Conservation (phyloP, 306 rosid species). For the Adenanthera pavonina region DNA sequence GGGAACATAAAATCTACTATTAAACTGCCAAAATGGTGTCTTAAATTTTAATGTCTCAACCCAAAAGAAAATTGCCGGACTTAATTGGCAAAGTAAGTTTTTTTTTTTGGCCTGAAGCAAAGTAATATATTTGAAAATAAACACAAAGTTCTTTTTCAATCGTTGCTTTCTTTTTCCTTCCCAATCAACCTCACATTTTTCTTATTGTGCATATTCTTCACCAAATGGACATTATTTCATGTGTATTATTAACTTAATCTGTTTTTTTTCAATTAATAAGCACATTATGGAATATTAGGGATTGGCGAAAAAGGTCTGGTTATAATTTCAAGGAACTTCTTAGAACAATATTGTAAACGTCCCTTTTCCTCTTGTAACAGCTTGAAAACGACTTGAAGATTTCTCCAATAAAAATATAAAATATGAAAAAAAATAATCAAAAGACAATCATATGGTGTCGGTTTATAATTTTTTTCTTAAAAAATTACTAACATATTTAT, state of each 20-base stretch:
- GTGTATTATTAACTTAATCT: background rate
- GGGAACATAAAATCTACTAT: background rate
- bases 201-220: background rate
- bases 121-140: background rate
- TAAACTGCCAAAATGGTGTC: background rate
- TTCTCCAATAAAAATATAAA: background rate
- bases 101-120: no score
- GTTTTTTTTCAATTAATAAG: background rate
- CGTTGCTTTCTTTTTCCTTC: background rate
- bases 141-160: background rate
- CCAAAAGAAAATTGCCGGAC: no score
- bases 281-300: background rate
- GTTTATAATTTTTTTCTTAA: no score
- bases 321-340: background rate
- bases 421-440: no score
- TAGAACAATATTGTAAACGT: background rate
- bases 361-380: background rate
- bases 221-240: background rate
- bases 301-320: background rate
- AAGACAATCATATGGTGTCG: no score
- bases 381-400: conserved; percentile 4
- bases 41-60: no score
- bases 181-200: background rate
- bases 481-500: no score
- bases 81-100: no score